Evolutionary conservation across 2,329 filamentous ascomycete genomes (phyloP).

Genomic region (Dissoconium aciculare): DNA sequence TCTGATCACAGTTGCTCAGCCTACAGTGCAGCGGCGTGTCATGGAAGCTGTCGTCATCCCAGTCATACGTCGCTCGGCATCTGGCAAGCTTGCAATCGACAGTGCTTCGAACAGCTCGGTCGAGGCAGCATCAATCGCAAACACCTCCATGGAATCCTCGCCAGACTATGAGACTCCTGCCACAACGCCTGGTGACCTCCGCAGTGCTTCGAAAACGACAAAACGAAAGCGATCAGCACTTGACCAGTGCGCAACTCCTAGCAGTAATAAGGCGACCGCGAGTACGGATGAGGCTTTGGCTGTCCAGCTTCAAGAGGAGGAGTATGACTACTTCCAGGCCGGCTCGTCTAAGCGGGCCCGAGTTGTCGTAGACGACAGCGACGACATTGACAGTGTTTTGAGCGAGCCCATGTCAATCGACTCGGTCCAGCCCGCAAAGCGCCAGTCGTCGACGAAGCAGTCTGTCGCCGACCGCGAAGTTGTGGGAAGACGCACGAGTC

Average conservation of each 20-base stretch:
- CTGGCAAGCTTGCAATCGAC: conserved; percentile 2
- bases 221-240: conserved; percentile 23
- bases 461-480: conserved; percentile 4
- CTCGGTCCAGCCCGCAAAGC: conserved; percentile 8
- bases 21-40: conserved; percentile 6
- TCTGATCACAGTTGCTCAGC: conserved; percentile 1
- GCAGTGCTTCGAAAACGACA: conserved; percentile 16
- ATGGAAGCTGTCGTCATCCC: conserved; percentile 5
- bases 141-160: conserved; percentile 27
- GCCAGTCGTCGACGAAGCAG: background rate
- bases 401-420: conserved; percentile 18
- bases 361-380: conserved; percentile 17
- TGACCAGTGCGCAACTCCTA: conserved; percentile 12
- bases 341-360: conserved; percentile 18
- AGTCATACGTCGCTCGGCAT: conserved; percentile 5
- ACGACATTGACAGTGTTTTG: conserved; percentile 18
- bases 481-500: conserved; percentile 12
- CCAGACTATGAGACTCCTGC: conserved; percentile 46
- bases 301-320: conserved; percentile 23
- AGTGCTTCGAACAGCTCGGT: conserved; percentile 4
- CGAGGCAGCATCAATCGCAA: conserved; percentile 12
- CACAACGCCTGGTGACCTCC: conserved; percentile 41
- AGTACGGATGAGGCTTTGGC: conserved; percentile 20
- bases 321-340: conserved; percentile 16
- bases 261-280: conserved; percentile 17